Evolutionary conservation across 2,329 filamentous ascomycete genomes (phyloP).

Genomic region (Phialophora verrucosa): DNA sequence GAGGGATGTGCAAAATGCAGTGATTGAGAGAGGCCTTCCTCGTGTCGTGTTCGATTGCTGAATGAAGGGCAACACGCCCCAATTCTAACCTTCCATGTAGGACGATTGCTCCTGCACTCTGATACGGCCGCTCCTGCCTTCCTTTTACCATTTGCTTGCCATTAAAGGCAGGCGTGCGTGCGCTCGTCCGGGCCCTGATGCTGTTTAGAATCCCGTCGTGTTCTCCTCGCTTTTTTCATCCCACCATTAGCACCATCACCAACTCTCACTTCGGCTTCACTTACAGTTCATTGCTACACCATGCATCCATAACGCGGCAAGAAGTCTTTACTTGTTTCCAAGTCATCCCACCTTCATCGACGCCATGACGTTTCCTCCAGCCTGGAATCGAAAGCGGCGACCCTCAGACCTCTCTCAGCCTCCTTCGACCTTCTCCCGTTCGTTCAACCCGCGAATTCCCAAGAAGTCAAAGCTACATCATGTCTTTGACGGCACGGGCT

Average conservation of each 20-base stretch:
- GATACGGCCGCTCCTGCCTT: not conserved
- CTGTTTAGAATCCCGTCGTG: not conserved
- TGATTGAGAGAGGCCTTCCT: slow-evolving; percentile 63
- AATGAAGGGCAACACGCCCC: not conserved
- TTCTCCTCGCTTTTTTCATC: slow-evolving; percentile 3
- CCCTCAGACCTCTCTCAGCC: slow-evolving; percentile 11
- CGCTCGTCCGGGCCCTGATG: not conserved
- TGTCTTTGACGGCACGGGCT: slow-evolving; percentile 34
- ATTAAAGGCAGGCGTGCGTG: not conserved
- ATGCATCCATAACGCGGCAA: slow-evolving; percentile 12
- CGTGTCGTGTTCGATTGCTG: slow-evolving; percentile 54
- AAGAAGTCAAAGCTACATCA: slow-evolving; percentile 30
- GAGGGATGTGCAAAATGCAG: slow-evolving; percentile 59
- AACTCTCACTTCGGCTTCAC: slow-evolving; percentile 14
- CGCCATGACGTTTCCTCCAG: slow-evolving; percentile 31
- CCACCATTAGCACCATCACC: slow-evolving; percentile 16
- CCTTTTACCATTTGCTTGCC: not conserved
- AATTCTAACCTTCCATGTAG: not conserved
- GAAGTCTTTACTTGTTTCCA: not conserved
- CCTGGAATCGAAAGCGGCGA: slow-evolving; percentile 30
- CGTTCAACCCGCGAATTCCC: slow-evolving; percentile 17
- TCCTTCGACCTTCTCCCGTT: slow-evolving; percentile 2
- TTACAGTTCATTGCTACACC: slow-evolving; percentile 19
- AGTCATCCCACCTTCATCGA: not conserved
- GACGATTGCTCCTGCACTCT: not conserved